Conservation (phyloP, 306 rosid genomes). For the Begonia fuchsioides region DNA sequence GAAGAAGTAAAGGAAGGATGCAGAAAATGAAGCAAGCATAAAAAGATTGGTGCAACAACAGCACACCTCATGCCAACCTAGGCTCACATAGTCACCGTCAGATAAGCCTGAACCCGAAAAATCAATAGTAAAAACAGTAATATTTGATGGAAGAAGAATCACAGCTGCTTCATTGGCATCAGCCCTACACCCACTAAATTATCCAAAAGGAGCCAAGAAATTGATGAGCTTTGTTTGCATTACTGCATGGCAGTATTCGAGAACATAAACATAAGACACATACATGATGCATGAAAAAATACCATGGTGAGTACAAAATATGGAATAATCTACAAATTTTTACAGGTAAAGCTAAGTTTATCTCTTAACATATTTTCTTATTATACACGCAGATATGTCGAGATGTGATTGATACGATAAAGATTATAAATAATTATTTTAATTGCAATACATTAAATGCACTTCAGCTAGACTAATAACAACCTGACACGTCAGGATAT, state of each 20-base stretch:
- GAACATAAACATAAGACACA: conserved; percentile 4
- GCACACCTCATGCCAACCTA: conserved; percentile 98
- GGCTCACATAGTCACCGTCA: conserved; percentile 91
- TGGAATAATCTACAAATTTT: background rate
- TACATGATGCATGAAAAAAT: no score
- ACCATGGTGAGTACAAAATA: no score
- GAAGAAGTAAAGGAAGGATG: conserved; percentile 13
- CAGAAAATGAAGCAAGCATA: conserved; percentile 9
- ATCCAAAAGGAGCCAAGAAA: conserved; percentile 16
- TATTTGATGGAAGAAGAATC: conserved; percentile 83
- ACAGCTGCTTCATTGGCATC: conserved; percentile 97
- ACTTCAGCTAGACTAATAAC: no score
- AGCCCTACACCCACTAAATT: conserved; percentile 93
- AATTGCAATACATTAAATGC: no score
- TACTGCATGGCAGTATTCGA: conserved; percentile 2
- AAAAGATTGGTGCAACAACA: conserved; percentile 14
- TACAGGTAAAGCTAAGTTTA: no score
- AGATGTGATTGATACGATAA: no score
- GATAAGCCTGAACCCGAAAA: conserved; percentile 97
- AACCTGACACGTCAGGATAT: no score
- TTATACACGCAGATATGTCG: no score
- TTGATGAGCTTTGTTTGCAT: conserved; percentile 3
- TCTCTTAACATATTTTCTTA: no score
- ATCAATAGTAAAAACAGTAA: conserved; percentile 93
- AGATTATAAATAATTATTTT: no score